Conservation (phyloP, 2,329 filamentous ascomycete genomes). For the Fusarium tjaetaba region DNA sequence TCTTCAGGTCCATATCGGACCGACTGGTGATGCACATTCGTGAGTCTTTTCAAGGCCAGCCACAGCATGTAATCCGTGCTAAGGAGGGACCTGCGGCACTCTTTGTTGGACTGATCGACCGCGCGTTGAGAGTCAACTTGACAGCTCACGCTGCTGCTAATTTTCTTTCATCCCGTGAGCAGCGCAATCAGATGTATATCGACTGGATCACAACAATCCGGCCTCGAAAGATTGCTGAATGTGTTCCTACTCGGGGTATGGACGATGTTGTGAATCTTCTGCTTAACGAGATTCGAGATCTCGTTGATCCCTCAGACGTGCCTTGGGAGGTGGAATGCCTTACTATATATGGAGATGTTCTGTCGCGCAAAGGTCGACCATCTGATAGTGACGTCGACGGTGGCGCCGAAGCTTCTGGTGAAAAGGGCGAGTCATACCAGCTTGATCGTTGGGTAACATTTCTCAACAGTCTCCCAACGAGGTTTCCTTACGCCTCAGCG, state of each 20-base stretch:
- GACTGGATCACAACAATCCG: constrained; percentile 82
- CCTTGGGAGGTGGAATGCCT: constrained; percentile 71
- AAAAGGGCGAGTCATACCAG: constrained; percentile 62
- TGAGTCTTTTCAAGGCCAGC: constrained; percentile 85
- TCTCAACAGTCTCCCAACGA: constrained; percentile 71
- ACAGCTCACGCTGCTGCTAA: constrained; percentile 94
- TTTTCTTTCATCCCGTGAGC: constrained; percentile 87
- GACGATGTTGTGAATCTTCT: constrained; percentile 72
- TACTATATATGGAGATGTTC: constrained; percentile 69
- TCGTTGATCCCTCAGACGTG: constrained; percentile 75
- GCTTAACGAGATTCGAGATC: constrained; percentile 72
- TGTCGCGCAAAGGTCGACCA: constrained; percentile 57
- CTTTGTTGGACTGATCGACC: constrained; percentile 86
- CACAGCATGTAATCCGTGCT: constrained; percentile 84
- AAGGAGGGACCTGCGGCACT: constrained; percentile 89
- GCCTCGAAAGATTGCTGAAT: constrained; percentile 70
- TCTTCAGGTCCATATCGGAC: constrained; percentile 86
- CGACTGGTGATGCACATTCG: constrained; percentile 83
- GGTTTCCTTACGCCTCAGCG: constrained; percentile 78
- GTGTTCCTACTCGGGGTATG: constrained; percentile 70
- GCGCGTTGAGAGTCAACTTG: constrained; percentile 89
- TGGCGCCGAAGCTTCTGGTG: constrained; percentile 51
- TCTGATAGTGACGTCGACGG: constrained; percentile 40
- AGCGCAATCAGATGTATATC: constrained; percentile 93
- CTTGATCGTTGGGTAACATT: constrained; percentile 83